Evolutionary conservation across 306 rosid species (phyloP).

Genomic region (Phaseolus lunatus): DNA sequence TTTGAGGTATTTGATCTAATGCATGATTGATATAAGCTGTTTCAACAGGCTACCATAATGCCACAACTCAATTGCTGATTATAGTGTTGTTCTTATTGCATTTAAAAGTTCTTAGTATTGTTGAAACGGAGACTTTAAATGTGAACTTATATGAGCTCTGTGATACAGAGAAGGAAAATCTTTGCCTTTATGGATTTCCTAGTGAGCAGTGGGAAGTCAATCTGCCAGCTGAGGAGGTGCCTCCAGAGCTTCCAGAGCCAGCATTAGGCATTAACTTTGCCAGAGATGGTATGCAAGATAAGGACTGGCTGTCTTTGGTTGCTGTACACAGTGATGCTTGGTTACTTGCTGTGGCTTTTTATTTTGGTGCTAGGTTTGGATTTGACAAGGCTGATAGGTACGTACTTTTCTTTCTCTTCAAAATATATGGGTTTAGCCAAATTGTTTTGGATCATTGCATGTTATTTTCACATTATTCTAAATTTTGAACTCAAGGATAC

Average conservation of each 20-base stretch:
- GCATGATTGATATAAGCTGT: conserved; percentile 31
- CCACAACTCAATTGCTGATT: conserved; percentile 11
- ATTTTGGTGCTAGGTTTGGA: conserved; percentile 60
- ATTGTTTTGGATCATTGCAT: neutral
- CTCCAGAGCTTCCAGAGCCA: conserved; percentile 69
- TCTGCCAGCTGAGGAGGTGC: conserved; percentile 64
- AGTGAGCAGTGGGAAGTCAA: conserved; percentile 66
- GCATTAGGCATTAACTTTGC: conserved; percentile 66
- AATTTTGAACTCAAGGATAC: conserved; percentile 11
- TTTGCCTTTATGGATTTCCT: conserved; percentile 69
- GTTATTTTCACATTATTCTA: conserved; percentile 12
- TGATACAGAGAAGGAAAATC: conserved; percentile 64
- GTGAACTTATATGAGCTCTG: conserved; percentile 25
- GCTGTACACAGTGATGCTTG: conserved; percentile 64
- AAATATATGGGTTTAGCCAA: neutral
- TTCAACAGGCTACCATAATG: neutral
- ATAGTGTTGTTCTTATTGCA: conserved; percentile 23
- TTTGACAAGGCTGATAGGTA: conserved; percentile 62
- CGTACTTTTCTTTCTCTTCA: conserved; percentile 22
- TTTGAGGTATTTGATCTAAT: neutral
- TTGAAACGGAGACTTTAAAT: neutral
- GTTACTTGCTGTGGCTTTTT: conserved; percentile 61
- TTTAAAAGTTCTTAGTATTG: neutral
- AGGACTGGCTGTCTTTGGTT: conserved; percentile 63
- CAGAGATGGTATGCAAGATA: conserved; percentile 63